Evolutionary conservation across 139 green algal genomes (phyloP).

Genomic region (Volvox africanus): DNA sequence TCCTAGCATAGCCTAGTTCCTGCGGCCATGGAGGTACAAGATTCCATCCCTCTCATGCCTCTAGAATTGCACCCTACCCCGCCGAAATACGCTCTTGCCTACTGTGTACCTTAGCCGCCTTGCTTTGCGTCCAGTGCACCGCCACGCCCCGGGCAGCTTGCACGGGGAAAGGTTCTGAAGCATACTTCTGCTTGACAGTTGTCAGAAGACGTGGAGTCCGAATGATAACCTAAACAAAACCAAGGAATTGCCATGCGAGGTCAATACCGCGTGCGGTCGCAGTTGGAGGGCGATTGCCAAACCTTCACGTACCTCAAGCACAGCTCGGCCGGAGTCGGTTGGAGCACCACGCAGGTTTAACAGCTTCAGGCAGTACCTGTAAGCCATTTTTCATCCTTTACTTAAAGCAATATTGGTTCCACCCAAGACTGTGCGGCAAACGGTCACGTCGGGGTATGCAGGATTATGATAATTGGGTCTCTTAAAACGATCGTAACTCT

Average conservation of each 20-base stretch:
- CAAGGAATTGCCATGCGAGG: background rate
- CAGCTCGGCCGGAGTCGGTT: background rate
- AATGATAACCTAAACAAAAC: slow-evolving; percentile 22
- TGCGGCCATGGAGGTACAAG: too few relatives aligned
- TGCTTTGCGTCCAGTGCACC: background rate
- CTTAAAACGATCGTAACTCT: too few relatives aligned
- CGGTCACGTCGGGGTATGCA: too few relatives aligned
- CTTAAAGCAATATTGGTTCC: background rate
- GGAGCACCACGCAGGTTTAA: background rate
- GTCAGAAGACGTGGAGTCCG: slow-evolving; percentile 20
- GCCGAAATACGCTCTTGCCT: too few relatives aligned
- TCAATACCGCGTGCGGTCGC: background rate
- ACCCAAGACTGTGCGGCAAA: too few relatives aligned
- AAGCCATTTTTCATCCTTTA: background rate
- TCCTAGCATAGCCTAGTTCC: too few relatives aligned
- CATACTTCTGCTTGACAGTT: background rate
- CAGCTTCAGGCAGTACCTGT: background rate
- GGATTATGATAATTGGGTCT: background rate
- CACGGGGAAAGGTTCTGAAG: background rate
- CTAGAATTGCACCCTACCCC: too few relatives aligned
- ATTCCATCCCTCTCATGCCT: too few relatives aligned
- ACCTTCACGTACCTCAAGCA: background rate
- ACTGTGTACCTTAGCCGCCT: background rate
- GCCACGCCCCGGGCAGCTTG: background rate
- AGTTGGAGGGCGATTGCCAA: background rate